Evolutionary conservation across 2,329 filamentous ascomycete genomes (phyloP).

Genomic region (Myriosclerotinia duriaeana): DNA sequence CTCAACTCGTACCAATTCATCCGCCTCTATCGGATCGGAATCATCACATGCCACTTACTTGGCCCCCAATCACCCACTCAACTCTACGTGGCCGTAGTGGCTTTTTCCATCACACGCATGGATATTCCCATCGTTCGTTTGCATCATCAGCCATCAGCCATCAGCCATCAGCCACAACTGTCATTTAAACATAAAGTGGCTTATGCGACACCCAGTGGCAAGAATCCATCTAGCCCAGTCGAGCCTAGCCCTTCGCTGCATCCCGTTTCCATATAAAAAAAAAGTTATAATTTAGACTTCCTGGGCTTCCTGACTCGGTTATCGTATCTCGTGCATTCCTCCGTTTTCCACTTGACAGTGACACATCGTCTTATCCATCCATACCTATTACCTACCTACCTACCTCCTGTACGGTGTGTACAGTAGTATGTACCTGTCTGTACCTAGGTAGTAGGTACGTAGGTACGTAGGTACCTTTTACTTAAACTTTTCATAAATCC

Average conservation of each 20-base stretch:
- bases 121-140: background rate
- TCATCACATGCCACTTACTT: slow-evolving; percentile 16
- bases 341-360: no score
- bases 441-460: no score
- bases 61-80: slow-evolving; percentile 5
- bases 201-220: background rate
- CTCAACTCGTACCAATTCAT: no score
- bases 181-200: slow-evolving; percentile 7
- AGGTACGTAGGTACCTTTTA: no score
- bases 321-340: slow-evolving; percentile 5
- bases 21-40: background rate
- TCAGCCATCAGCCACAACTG: slow-evolving; percentile 1
- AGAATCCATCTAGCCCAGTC: background rate
- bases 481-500: no score
- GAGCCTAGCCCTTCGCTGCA: background rate
- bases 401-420: background rate
- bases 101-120: slow-evolving; percentile 12
- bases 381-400: background rate
- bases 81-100: background rate
- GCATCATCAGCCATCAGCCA: no score
- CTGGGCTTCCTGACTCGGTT: background rate
- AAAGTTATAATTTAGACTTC: no score
- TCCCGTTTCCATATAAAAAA: no score
- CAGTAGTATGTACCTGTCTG: no score
- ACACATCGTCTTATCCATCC: background rate